A percentile compares a stretch with the other conserved stretches of the same genome.
Conservation (phyloP, 768 basidiomycete genomes). For the Omphalotus guepiniiformis region DNA sequence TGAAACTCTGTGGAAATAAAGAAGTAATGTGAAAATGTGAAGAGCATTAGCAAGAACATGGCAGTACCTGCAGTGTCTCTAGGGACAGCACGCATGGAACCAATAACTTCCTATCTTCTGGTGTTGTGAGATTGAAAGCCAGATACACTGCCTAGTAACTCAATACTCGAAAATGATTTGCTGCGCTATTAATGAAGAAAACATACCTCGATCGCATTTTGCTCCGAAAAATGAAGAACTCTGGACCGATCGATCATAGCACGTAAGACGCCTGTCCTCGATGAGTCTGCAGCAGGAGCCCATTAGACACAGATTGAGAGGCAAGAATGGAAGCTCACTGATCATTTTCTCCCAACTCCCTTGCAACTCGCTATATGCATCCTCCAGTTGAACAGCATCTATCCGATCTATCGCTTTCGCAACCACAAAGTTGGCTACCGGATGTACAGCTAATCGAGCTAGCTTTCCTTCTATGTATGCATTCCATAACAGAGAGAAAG, state of each 20-base stretch:
- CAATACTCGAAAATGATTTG: neutral
- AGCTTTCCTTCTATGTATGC: conserved; percentile 77
- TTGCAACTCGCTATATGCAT: conserved; percentile 56
- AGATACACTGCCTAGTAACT: conserved; percentile 48
- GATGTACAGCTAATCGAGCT: conserved; percentile 71
- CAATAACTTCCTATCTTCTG: conserved; percentile 46
- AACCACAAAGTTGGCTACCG: conserved; percentile 92
- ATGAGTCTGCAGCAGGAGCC: conserved; percentile 58
- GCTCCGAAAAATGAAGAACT: conserved; percentile 41
- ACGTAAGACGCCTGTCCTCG: conserved; percentile 74
- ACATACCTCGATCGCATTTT: conserved; percentile 51
- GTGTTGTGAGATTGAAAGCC: conserved; percentile 52
- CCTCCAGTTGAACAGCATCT: conserved; percentile 48
- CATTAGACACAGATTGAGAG: conserved; percentile 1
- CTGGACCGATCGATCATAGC: conserved; percentile 69
- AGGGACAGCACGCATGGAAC: conserved; percentile 67
- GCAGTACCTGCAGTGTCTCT: conserved; percentile 46
- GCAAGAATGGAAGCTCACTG: conserved; percentile 43
- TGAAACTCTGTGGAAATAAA: conserved; percentile 24
- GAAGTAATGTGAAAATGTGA: neutral
- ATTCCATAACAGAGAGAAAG: conserved; percentile 70
- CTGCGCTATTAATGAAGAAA: neutral
- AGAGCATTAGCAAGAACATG: conserved; percentile 11
- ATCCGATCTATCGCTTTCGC: conserved; percentile 71
- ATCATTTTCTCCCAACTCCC: conserved; percentile 58